Evolutionary conservation across 352 stramenopile species (phyloP), one percentile per base, ranked within the genome.

Genomic region (Phytophthora parvispora): DNA sequence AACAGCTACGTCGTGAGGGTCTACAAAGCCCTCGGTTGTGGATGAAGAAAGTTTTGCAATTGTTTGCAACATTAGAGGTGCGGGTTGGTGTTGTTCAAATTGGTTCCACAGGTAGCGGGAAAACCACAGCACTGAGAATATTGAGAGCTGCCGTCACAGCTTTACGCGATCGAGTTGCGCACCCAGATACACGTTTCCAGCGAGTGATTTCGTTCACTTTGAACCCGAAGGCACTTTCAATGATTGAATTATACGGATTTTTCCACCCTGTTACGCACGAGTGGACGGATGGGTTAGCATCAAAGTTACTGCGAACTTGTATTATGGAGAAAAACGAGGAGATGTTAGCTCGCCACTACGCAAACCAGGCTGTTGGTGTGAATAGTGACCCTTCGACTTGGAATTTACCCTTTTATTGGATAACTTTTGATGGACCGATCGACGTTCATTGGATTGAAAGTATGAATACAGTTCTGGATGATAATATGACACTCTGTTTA

Each of bases 61-160:
- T 98, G 31, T 98, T 98, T 64, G 92, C 94, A 43, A 98, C 94
- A 4, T 80, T 98, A 20, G 89, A 98, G 58, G 94, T 98, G 24
- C 92, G 95, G 7, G 83, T 97, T 34, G 95, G 95, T 5, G 76
- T 96, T 16, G 92, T 95, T 7, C 87, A 98, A 10, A 92, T 74
- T 6, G 90, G 90, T 1, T 63, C 72, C 1, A 90, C 83, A 20
- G 88, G 90, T 2, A 91, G 83, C 57, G 90, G 90, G 4, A 97
- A 97, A 67, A 92, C 74, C 22, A 84, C 71, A 0, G 78, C 81
- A 6, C 58, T 80, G 27, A 58, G 49, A 8, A 74, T 93, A 25
- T 57, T 95, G 5, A 86, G 70, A 31, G 64, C 84, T 9, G 72
- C 87, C 2, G 36, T 94, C 15, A 87, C 64, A n/a, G 69, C 73